phyloP scores from a whole-genome alignment of 805 yeast genomes.

The Metschnikowia orientalis region DNA sequence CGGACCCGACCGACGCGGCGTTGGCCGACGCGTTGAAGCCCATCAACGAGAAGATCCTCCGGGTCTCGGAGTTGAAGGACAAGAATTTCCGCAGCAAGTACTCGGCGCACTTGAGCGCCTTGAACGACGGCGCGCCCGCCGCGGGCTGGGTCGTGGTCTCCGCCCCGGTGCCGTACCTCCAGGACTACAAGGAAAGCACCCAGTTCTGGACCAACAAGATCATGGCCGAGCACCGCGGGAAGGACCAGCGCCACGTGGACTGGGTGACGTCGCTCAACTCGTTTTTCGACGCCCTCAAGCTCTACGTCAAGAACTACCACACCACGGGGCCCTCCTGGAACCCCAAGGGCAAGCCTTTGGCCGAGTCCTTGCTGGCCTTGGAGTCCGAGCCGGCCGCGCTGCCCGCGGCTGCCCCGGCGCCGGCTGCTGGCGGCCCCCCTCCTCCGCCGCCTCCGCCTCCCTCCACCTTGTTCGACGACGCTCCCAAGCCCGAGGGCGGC shows the following conservation, averaged over 20 bases:
- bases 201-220: slow-evolving; percentile 93
- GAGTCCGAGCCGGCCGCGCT: slow-evolving; percentile 16
- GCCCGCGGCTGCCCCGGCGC: slow-evolving; percentile 35
- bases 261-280: slow-evolving; percentile 73
- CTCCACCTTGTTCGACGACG: slow-evolving; percentile 55
- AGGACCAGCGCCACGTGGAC: slow-evolving; percentile 61
- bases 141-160: slow-evolving; percentile 84
- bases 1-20: slow-evolving; percentile 51
- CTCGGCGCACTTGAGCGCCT: slow-evolving; percentile 70
- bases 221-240: slow-evolving; percentile 75
- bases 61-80: slow-evolving; percentile 66
- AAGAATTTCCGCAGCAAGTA: slow-evolving; percentile 62
- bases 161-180: slow-evolving; percentile 70
- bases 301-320: slow-evolving; percentile 72
- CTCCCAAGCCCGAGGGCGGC: slow-evolving; percentile 37
- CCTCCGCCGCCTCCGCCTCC: slow-evolving; percentile 92
- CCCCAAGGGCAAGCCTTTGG: slow-evolving; percentile 53
- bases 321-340: slow-evolving; percentile 84
- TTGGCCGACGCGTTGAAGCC: slow-evolving; percentile 62
- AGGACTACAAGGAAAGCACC: slow-evolving; percentile 85
- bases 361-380: slow-evolving; percentile 38
- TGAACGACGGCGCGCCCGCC: slow-evolving; percentile 86
- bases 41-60: slow-evolving; percentile 54
- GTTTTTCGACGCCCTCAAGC: slow-evolving; percentile 65
- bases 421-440: slow-evolving; percentile 47